phyloP scores from a whole-genome alignment of 148 eudicot species.

The Rhododendron simsii region DNA sequence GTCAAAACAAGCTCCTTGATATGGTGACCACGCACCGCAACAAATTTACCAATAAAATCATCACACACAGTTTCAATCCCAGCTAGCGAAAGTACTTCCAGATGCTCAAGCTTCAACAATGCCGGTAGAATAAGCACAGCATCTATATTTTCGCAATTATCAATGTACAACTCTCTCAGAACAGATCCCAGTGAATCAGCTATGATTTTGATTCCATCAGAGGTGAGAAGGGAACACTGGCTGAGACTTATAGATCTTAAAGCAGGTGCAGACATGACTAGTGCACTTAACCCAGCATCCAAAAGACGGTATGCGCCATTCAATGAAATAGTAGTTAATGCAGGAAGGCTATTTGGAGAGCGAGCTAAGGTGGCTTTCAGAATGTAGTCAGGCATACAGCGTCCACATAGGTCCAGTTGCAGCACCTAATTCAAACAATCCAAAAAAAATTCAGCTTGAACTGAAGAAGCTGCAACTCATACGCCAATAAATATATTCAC shows the following conservation, averaged over 20 bases:
- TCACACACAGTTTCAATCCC: slow-evolving; percentile 60
- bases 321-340: slow-evolving; percentile 63
- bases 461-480: neutral
- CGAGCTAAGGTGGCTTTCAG: slow-evolving; percentile 38
- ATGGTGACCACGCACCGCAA: slow-evolving; percentile 45
- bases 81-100: slow-evolving; percentile 70
- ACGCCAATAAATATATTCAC: neutral
- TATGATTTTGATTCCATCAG: slow-evolving; percentile 47
- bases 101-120: slow-evolving; percentile 38
- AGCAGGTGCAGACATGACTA: slow-evolving; percentile 63
- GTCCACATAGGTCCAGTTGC: slow-evolving; percentile 87
- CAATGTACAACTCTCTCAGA: slow-evolving; percentile 69
- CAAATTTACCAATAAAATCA: slow-evolving; percentile 45
- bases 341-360: slow-evolving; percentile 44
- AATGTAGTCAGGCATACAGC: slow-evolving; percentile 74
- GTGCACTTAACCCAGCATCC: slow-evolving; percentile 62
- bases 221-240: slow-evolving; percentile 78
- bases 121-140: slow-evolving; percentile 61
- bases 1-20: slow-evolving; percentile 73
- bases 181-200: slow-evolving; percentile 57
- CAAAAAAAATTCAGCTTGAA: neutral
- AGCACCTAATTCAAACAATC: slow-evolving; percentile 54
- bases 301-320: slow-evolving; percentile 92
- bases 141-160: slow-evolving; percentile 64
- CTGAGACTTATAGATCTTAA: slow-evolving; percentile 75